Conservation (phyloP, 306 rosid genomes). For the Comarum palustre region DNA sequence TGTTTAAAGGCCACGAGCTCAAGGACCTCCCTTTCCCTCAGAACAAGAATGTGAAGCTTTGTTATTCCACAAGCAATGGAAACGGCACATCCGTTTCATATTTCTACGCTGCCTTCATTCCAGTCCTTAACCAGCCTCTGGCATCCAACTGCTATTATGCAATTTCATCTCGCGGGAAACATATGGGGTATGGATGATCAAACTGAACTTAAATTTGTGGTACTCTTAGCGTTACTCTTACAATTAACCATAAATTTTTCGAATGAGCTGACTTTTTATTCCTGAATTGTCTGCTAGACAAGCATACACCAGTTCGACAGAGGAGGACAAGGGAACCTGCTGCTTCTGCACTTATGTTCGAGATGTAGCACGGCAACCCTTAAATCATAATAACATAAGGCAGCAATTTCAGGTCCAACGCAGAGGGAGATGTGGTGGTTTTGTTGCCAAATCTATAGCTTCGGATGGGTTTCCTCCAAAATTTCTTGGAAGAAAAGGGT, state of each 20-base stretch:
- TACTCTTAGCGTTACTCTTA: too few species aligned
- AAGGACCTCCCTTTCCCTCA: conserved; percentile 62
- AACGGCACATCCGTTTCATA: not conserved
- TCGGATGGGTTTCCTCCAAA: conserved; percentile 32
- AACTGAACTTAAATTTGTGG: not conserved
- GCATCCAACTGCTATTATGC: conserved; percentile 58
- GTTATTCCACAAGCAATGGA: conserved; percentile 21
- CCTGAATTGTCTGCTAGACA: conserved; percentile 31
- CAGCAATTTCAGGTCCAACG: conserved; percentile 30
- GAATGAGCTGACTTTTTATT: not conserved
- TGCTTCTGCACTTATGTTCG: conserved; percentile 34
- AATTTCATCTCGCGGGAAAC: conserved; percentile 29
- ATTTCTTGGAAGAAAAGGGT: conserved; percentile 24
- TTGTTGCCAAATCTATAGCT: conserved; percentile 28
- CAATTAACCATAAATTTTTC: too few species aligned
- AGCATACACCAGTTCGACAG: conserved; percentile 38
- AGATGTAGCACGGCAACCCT: conserved; percentile 27
- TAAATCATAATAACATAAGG: conserved; percentile 30
- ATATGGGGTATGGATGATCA: conserved; percentile 47
- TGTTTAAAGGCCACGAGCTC: conserved; percentile 32
- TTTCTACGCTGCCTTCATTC: conserved; percentile 51
- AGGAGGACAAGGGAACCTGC: conserved; percentile 41
- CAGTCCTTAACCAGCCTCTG: conserved; percentile 62
- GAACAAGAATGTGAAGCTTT: conserved; percentile 45
- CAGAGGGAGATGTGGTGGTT: not conserved